These are phyloP conservation scores for Ophiostoma montium DNA, from an alignment of 2,329 filamentous ascomycete species.

Conservation along the genomic window DNA sequence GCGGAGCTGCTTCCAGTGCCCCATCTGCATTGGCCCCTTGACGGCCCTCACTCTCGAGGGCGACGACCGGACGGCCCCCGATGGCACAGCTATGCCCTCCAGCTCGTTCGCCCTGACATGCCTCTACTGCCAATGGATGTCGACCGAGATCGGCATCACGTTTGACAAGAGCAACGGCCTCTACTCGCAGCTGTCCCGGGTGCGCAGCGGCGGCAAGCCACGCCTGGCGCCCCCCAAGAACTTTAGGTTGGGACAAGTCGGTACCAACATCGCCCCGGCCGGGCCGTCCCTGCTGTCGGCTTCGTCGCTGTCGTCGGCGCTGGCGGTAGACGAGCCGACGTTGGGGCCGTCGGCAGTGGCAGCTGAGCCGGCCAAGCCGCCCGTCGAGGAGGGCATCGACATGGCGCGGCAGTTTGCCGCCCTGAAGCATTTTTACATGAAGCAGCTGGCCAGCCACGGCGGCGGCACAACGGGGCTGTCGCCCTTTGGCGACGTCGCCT, in stretches of 20 bases:
- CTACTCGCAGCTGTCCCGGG: slow-evolving; percentile 59
- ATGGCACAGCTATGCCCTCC: slow-evolving; percentile 9
- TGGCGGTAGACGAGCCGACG: neutral
- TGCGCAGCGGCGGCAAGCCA: slow-evolving; percentile 46
- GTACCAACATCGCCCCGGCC: slow-evolving; percentile 11
- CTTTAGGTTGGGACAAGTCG: slow-evolving; percentile 36
- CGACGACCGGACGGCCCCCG: too few species aligned
- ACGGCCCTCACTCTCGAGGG: slow-evolving; percentile 23
- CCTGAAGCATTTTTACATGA: slow-evolving; percentile 67
- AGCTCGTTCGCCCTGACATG: slow-evolving; percentile 60
- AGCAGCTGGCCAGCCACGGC: slow-evolving; percentile 54
- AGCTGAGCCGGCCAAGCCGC: neutral
- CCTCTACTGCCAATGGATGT: slow-evolving; percentile 86
- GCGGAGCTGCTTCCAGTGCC: slow-evolving; percentile 90
- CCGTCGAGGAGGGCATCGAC: slow-evolving; percentile 34
- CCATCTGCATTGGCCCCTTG: slow-evolving; percentile 70
- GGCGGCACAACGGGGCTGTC: slow-evolving; percentile 29
- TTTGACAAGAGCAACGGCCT: slow-evolving; percentile 86
- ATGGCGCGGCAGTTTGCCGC: slow-evolving; percentile 59
- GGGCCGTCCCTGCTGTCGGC: neutral
- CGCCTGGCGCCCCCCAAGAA: slow-evolving; percentile 36
- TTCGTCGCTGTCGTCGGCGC: neutral
- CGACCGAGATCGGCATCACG: slow-evolving; percentile 74
- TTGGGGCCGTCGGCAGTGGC: neutral
- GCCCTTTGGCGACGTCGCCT: slow-evolving; percentile 36